These are phyloP conservation scores for Hansenula sp. DNA, from an alignment of 1,139 yeast species.

Conservation along the genomic window DNA sequence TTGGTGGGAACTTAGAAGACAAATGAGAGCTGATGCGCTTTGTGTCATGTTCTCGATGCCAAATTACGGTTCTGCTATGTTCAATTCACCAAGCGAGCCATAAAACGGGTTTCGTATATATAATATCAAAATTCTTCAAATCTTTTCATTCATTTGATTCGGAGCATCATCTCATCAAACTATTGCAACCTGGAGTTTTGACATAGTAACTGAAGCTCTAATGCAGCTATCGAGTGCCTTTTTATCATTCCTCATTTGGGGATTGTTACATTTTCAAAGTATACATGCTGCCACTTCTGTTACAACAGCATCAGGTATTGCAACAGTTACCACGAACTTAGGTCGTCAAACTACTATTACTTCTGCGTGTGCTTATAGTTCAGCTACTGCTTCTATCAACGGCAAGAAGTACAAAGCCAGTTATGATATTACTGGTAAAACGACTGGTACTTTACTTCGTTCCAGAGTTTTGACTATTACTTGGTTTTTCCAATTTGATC, in stretches of 20 bases:
- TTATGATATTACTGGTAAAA: constrained; percentile 7
- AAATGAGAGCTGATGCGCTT: too few relatives aligned
- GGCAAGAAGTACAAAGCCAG: constrained; percentile 6
- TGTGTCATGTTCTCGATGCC: too few relatives aligned
- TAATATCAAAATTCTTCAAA: too few relatives aligned
- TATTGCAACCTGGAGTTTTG: too few relatives aligned
- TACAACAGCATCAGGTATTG: background rate
- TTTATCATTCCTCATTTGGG: background rate
- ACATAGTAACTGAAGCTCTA: too few relatives aligned
- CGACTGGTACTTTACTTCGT: background rate
- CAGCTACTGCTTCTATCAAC: constrained; percentile 5
- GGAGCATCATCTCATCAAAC: too few relatives aligned
- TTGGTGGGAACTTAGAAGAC: too few relatives aligned
- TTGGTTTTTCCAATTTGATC: constrained; percentile 16
- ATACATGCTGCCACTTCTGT: background rate
- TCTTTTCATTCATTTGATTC: too few relatives aligned
- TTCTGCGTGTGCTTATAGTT: constrained; percentile 6
- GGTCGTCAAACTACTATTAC: background rate
- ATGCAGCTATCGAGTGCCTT: background rate
- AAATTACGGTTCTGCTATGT: too few relatives aligned
- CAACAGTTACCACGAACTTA: background rate
- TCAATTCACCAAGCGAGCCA: too few relatives aligned
- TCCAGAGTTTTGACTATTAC: constrained; percentile 7
- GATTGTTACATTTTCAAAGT: background rate
- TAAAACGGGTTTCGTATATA: too few relatives aligned